Percentiles rank a stretch among this genome's conserved stretches.
Evolutionary conservation across 257 asterid genomes (phyloP).

Genomic region (Phtheirospermum japonicum): DNA sequence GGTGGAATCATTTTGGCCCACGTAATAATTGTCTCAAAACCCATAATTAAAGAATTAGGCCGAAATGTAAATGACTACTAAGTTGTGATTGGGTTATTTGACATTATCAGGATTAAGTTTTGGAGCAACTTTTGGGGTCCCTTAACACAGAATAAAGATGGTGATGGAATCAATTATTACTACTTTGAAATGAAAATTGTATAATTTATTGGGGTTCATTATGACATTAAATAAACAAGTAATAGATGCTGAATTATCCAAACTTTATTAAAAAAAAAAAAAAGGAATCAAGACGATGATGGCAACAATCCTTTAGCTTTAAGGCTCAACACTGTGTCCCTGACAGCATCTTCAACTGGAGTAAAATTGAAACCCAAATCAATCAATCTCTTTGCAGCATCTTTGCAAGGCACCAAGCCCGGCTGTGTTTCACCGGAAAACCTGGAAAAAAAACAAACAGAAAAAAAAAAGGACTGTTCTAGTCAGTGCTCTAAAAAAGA

Average conservation of each 20-base stretch:
- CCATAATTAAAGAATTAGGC: not conserved
- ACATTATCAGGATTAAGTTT: no score
- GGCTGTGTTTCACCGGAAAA: conserved; percentile 82
- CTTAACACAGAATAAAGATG: not conserved
- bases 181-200: conserved; percentile 2
- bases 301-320: conserved; percentile 51
- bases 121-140: conserved; percentile 13
- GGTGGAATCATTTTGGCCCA: not conserved
- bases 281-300: conserved; percentile 33
- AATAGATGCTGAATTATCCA: conserved; percentile 24
- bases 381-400: conserved; percentile 80
- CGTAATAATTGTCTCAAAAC: not conserved
- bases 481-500: no score
- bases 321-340: conserved; percentile 71
- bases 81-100: no score
- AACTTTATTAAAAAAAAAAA: conserved; percentile 5
- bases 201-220: conserved; percentile 29
- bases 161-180: conserved; percentile 26
- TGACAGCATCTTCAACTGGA: conserved; percentile 75
- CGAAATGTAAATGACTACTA: not conserved
- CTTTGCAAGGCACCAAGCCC: conserved; percentile 61
- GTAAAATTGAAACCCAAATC: conserved; percentile 73
- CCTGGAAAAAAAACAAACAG: no score
- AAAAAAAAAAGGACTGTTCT: no score
- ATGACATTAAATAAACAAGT: conserved; percentile 31